Base-by-base conservation (phyloP, 2,329 filamentous ascomycete species). In the Podosphaera leucotricha region DNA sequence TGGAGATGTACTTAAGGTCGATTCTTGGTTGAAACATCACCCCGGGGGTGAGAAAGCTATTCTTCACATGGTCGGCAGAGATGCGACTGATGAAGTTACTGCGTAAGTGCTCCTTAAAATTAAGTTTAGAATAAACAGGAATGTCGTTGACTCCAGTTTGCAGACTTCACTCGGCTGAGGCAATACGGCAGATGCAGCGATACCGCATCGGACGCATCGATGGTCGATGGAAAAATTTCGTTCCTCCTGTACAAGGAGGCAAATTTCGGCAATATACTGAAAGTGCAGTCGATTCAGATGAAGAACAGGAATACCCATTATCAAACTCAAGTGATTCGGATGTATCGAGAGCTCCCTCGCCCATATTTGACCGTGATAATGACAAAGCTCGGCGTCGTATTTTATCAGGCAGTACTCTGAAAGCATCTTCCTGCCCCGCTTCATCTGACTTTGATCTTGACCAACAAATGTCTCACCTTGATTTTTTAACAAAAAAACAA, bases 41-140 rank as follows among this genome's bases (percentile, higher is more conserved):
- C 90, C 90, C 11, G 90, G 90, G 46, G 90, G 90, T 53, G 77
- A 87, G 54, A 90, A 85, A 62, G 73, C 87, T 44, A 92, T 98
- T 50, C 66, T 75, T 58, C 90, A 98, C 58, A 90, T 94, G 84
- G 73, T 95, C 48, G 85, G 85, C 48, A 75, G 80, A 62, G 85
- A 93, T 72, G 87, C 84, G 43, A 94, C 87, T 10, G 86, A 94
- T 60, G 90, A 95, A 62, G 77, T 95, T 48, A 83, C 79, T 60
- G 82, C 78, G 83, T 94, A 70, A 43, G 78, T 66, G 39, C 16
- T 18, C 16, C 24, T 30, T 10, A 28, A n/a, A 18, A 28, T 30
- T 41, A n/a, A 18, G 30, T 2, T 30, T 18, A 30, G 15, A 6
- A 16, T 2, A 18, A 38, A n/a, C 22, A 19, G 19, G 4, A 19